Percentiles rank a stretch among this genome's conserved stretches.
phyloP scores from a whole-genome alignment of 1,139 yeast genomes.

The Diutina ranongensis region DNA sequence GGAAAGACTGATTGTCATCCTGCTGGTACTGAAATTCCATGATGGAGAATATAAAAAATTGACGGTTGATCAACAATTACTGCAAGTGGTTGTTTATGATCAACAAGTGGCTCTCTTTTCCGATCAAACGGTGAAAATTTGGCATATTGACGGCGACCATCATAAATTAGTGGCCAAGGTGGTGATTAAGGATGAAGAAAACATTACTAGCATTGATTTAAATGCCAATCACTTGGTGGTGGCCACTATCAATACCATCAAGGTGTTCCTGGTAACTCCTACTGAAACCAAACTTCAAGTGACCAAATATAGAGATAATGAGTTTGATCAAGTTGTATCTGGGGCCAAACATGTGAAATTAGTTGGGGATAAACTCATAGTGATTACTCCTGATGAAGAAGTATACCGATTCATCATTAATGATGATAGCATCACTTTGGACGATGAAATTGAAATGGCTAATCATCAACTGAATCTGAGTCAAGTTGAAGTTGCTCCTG shows the following conservation, averaged over 20 bases:
- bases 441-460: slow-evolving; percentile 29
- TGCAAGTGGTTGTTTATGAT: slow-evolving; percentile 42
- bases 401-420: slow-evolving; percentile 36
- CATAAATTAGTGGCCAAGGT: slow-evolving; percentile 50
- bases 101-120: slow-evolving; percentile 62
- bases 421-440: slow-evolving; percentile 18
- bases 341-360: slow-evolving; percentile 45
- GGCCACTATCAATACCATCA: slow-evolving; percentile 57
- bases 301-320: slow-evolving; percentile 40
- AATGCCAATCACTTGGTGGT: slow-evolving; percentile 54
- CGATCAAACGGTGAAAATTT: slow-evolving; percentile 70
- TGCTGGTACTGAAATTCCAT: slow-evolving; percentile 55
- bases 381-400: slow-evolving; percentile 60
- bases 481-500: slow-evolving; percentile 33
- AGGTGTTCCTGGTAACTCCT: slow-evolving; percentile 46
- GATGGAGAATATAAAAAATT: slow-evolving; percentile 68
- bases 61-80: slow-evolving; percentile 50
- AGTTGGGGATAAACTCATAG: slow-evolving; percentile 24
- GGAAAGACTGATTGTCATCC: slow-evolving; percentile 68
- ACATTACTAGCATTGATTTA: slow-evolving; percentile 59
- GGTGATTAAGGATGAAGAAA: slow-evolving; percentile 66
- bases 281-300: slow-evolving; percentile 35
- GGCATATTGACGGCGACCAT: slow-evolving; percentile 44
- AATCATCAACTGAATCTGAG: slow-evolving; percentile 19
- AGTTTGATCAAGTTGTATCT: slow-evolving; percentile 28